Base-by-base conservation (phyloP, 192 early-diverging fungal genomes). In the Dimargaris verticillata region DNA sequence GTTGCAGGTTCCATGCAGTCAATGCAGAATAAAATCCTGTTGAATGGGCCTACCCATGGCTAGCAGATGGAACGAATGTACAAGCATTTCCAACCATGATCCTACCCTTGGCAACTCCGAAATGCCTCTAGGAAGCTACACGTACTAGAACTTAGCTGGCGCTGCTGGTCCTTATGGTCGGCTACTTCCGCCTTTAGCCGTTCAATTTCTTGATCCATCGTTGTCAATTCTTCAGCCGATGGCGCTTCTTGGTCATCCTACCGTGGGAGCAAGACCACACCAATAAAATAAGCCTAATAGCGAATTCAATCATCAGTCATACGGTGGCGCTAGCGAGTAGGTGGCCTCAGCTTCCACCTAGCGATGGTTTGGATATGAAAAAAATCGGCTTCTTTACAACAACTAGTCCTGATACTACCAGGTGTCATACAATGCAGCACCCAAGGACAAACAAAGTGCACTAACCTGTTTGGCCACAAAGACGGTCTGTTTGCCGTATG, bases 401-500 rank as follows among this genome's bases (percentile, higher is more conserved):
- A n/a, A n/a, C n/a, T n/a, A n/a, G n/a, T n/a, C n/a, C n/a, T n/a
- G n/a, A n/a, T n/a, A n/a, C n/a, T n/a, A n/a, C n/a, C n/a, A n/a
- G n/a, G n/a, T n/a, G n/a, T n/a, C n/a, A n/a, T n/a, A n/a, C n/a
- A n/a, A n/a, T n/a, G n/a, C n/a, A n/a, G n/a, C n/a, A 38, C 33
- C 7, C 33, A 2, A 38, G 7, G 7, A 38, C 2, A 38, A 5
- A 38, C 3, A 38, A 38, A 7, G 3, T 38, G 7, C 7, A 60
- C 61, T 62, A 18, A 72, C 70, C 66, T 64, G 42, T 15, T 18
- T 13, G 44, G 60, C 55, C 25, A 61, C 46, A 44, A 25, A 45
- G 43, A 61, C 44, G 11, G n/a, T 60, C 52, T 72, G 70, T 53
- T 72, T 72, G 20, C 70, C 70, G 47, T 68, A 58, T 15, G 49